phyloP scores from a whole-genome alignment of 208 protist species.

The Leishmania arabica region DNA sequence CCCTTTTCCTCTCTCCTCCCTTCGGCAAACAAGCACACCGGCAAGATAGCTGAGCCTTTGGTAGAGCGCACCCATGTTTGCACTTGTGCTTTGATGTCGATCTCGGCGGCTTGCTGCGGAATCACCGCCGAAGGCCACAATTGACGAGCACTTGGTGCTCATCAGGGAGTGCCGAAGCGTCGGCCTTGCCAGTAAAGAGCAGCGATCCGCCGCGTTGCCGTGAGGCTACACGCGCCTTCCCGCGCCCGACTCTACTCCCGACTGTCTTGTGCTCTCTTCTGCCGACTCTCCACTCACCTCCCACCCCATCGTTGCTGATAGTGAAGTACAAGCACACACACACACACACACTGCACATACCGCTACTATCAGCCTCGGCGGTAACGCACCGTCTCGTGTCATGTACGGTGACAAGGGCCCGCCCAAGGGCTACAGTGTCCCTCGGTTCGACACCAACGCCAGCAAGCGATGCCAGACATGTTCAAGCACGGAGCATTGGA shows the following conservation, averaged over 20 bases:
- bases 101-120: not conserved
- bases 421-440: slow-evolving; percentile 86
- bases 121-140: not conserved
- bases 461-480: slow-evolving; percentile 68
- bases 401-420: slow-evolving; percentile 73
- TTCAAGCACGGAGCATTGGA: slow-evolving; percentile 71
- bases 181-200: not conserved
- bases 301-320: not conserved
- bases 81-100: not conserved
- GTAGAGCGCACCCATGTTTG: not conserved
- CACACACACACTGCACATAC: not conserved
- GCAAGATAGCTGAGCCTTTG: not conserved
- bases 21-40: not conserved
- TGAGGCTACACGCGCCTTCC: not conserved
- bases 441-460: slow-evolving; percentile 45
- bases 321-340: too few species aligned
- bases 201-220: not conserved
- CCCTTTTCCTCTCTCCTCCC: too few species aligned
- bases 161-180: not conserved
- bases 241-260: not conserved
- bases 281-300: not conserved
- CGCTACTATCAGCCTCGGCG: not conserved
- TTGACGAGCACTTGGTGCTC: not conserved
- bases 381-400: not conserved
- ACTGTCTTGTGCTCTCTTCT: not conserved